Evolutionary conservation across 2,329 filamentous ascomycete genomes (phyloP), one percentile per base, ranked within the genome.

Genomic region (Fusarium poae): DNA sequence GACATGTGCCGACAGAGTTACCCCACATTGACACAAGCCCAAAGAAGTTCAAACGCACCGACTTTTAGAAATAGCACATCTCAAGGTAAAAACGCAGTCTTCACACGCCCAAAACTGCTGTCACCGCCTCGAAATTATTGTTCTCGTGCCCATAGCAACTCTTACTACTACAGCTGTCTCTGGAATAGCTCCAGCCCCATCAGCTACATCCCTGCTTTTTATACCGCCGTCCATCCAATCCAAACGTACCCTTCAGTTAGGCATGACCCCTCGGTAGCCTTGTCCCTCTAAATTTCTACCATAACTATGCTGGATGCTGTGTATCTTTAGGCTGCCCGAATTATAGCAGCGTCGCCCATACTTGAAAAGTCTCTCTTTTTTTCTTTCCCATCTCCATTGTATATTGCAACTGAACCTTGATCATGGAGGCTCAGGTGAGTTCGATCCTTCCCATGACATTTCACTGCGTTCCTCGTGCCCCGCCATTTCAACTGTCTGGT

Each of bases 351-450:
- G 72, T 76, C 72, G 55, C 62, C 52, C 72, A 67, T 60, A 65
- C 63, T 67, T 60, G 53, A 57, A 67, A 57, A 42, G 32, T 23
- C 29, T 55, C 40, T 35, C 44, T 43, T 30, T 43, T 44, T 40
- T 46, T 27, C 42, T 46, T 35, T 27, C 27, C 48, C 27, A 43
- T 43, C 21, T 43, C 46, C 27, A 49, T 57, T 62, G 37, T 53
- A 43, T 46, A 27, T 45, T 53, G 39, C 56, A 71, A 70, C 74
- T 71, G 67, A 65, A 52, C 54, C 68, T 71, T 70, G 70, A 82
- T 75, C 67, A 83, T 84, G 82, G 82, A 84, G 76, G 81, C 80
- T 78, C 82, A 84, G 81, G 82, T 83, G 77, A 67, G 79, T 77
- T 77, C 62, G 34, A 53, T 49, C 44, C 32, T 63, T 65, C 60